These are phyloP conservation scores for Friedmanniomyces simplex DNA, from an alignment of 495 filamentous ascomycete genomes.

Conservation along the genomic window DNA sequence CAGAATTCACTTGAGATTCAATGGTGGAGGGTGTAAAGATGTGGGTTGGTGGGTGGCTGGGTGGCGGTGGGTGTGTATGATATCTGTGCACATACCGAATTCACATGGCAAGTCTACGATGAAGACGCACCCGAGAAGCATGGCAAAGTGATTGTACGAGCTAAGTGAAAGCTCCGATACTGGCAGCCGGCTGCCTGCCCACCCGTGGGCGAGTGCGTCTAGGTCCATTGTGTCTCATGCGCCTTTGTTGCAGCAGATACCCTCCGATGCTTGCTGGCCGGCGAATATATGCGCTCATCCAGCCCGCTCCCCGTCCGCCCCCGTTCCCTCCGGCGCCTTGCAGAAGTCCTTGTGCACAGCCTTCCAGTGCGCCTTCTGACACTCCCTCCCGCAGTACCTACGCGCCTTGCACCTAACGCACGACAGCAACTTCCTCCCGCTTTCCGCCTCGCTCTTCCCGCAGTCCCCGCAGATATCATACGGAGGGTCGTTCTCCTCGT, in stretches of 20 bases:
- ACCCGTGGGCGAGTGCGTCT: not conserved
- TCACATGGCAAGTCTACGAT: no score
- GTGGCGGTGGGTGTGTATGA: no score
- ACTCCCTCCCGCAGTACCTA: constrained; percentile 5
- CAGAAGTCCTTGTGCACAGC: constrained; percentile 5
- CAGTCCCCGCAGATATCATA: not conserved
- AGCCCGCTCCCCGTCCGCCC: not conserved
- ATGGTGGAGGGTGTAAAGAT: no score
- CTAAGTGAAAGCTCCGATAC: not conserved
- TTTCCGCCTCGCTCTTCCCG: not conserved
- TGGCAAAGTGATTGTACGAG: not conserved
- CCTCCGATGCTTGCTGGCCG: not conserved
- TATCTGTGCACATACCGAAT: no score
- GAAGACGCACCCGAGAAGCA: no score
- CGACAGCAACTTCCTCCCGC: not conserved
- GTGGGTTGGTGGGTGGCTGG: no score
- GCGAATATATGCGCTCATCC: not conserved
- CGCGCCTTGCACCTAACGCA: constrained; percentile 10
- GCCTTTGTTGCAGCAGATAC: not conserved
- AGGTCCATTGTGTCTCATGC: not conserved
- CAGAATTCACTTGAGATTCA: no score
- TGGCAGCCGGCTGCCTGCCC: not conserved
- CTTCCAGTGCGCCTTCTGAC: constrained; percentile 15
- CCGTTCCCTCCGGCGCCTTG: no score
- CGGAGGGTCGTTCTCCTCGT: not conserved